These are phyloP conservation scores for Kwoniella bestiolae DNA, from an alignment of 768 basidiomycete species.

Conservation along the genomic window DNA sequence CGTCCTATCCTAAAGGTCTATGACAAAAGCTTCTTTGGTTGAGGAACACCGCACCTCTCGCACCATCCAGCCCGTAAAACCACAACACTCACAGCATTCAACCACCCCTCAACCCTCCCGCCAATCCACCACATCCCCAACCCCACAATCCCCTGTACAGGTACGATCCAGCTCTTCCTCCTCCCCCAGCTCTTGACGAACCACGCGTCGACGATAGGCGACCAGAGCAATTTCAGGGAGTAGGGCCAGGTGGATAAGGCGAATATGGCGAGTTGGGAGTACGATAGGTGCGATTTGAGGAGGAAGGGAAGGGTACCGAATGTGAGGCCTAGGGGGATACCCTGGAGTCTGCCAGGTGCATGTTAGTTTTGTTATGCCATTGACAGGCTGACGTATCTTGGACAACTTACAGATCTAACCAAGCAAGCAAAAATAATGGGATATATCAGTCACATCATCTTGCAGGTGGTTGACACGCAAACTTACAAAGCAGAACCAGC, in stretches of 20 bases:
- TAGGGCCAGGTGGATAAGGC: constrained; percentile 78
- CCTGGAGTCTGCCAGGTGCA: constrained; percentile 65
- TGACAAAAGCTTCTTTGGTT: too few species aligned
- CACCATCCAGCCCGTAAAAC: neutral
- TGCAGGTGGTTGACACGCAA: too few species aligned
- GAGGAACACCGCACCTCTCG: neutral
- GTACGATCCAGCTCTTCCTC: constrained; percentile 98
- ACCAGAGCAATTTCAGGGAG: constrained; percentile 95
- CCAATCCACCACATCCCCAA: constrained; percentile 64
- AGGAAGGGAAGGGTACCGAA: constrained; percentile 96
- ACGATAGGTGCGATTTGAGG: constrained; percentile 90
- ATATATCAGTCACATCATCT: too few species aligned
- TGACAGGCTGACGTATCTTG: too few species aligned
- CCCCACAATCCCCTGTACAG: constrained; percentile 91
- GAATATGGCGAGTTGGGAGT: constrained; percentile 94
- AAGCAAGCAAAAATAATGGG: too few species aligned
- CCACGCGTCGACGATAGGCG: constrained; percentile 91
- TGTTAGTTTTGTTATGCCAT: too few species aligned
- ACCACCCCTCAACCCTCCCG: constrained; percentile 69
- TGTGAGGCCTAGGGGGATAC: constrained; percentile 91
- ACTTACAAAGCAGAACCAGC: constrained; percentile 82
- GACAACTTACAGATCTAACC: constrained; percentile 26
- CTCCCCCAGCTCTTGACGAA: constrained; percentile 76
- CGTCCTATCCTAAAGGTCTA: too few species aligned
- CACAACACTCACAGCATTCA: constrained; percentile 68